Evolutionary conservation across 805 yeast genomes (phyloP).

Genomic region (Metschnikowia amazonensis): DNA sequence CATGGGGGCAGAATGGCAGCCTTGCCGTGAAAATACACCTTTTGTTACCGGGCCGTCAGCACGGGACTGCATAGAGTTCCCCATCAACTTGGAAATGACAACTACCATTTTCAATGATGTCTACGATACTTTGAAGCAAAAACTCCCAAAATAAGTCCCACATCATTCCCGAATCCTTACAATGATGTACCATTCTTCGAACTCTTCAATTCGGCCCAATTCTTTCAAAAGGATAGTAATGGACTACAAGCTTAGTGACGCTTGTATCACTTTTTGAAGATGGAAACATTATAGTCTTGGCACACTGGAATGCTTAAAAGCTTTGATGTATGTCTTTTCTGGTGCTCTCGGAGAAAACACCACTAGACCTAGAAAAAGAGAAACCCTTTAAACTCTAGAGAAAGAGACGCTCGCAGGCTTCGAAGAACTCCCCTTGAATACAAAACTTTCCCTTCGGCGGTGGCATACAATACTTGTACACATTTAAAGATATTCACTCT

Average conservation of each 20-base stretch:
- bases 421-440: background rate
- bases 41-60: background rate
- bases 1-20: background rate
- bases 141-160: slow-evolving; percentile 50
- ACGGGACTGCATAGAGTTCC: slow-evolving; percentile 3
- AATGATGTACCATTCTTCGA: slow-evolving; percentile 51
- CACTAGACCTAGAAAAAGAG: background rate
- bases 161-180: slow-evolving; percentile 56
- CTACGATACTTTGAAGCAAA: slow-evolving; percentile 49
- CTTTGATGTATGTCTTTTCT: background rate
- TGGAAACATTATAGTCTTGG: slow-evolving; percentile 8
- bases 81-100: slow-evolving; percentile 47
- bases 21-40: background rate
- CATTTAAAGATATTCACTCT: slow-evolving; percentile 47
- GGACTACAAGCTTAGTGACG: slow-evolving; percentile 58
- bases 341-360: background rate
- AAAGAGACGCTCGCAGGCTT: background rate
- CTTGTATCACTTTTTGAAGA: slow-evolving; percentile 35
- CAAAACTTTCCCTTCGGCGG: background rate
- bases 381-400: too few relatives aligned
- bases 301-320: background rate
- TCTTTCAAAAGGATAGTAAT: slow-evolving; percentile 61
- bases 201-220: slow-evolving; percentile 38
- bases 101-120: slow-evolving; percentile 54
- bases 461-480: slow-evolving; percentile 28